phyloP scores from a whole-genome alignment of 1,139 yeast species.

The Sugiyamaella xylanicola region DNA sequence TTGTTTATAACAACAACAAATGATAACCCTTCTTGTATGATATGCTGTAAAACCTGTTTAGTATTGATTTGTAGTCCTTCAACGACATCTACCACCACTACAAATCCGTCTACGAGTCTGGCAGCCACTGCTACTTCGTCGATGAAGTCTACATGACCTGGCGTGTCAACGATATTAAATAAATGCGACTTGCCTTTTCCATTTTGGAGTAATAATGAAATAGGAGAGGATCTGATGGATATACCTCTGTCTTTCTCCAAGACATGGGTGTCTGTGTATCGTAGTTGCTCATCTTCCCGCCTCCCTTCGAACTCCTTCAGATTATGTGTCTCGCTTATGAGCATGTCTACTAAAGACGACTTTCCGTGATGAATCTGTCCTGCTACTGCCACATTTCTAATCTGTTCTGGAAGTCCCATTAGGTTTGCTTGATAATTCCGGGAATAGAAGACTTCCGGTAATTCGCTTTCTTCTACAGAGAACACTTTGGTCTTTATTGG shows the following conservation, averaged over 20 bases:
- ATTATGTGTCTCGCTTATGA: slow-evolving; percentile 65
- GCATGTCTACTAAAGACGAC: slow-evolving; percentile 71
- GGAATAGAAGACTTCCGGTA: slow-evolving; percentile 65
- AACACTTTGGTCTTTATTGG: slow-evolving; percentile 53
- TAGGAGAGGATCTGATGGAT: slow-evolving; percentile 64
- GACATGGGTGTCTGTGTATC: slow-evolving; percentile 71
- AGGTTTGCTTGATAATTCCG: slow-evolving; percentile 61
- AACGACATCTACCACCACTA: slow-evolving; percentile 77
- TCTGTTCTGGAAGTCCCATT: slow-evolving; percentile 60
- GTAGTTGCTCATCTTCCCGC: slow-evolving; percentile 48
- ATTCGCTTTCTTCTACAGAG: slow-evolving; percentile 52
- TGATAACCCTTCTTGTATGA: slow-evolving; percentile 52
- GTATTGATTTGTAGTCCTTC: slow-evolving; percentile 73
- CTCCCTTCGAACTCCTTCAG: slow-evolving; percentile 39
- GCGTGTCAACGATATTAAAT: slow-evolving; percentile 75
- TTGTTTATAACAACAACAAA: slow-evolving; percentile 73
- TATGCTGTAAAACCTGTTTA: slow-evolving; percentile 52
- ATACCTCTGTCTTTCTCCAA: slow-evolving; percentile 73
- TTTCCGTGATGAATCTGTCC: slow-evolving; percentile 90
- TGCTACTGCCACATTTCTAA: slow-evolving; percentile 77
- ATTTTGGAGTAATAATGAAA: slow-evolving; percentile 64
- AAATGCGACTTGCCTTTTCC: slow-evolving; percentile 57
- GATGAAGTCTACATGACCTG: slow-evolving; percentile 84
- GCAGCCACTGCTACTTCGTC: slow-evolving; percentile 70
- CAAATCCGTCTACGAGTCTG: slow-evolving; percentile 63